phyloP scores from a whole-genome alignment of 257 asterid genomes.

The Solanum piurae region DNA sequence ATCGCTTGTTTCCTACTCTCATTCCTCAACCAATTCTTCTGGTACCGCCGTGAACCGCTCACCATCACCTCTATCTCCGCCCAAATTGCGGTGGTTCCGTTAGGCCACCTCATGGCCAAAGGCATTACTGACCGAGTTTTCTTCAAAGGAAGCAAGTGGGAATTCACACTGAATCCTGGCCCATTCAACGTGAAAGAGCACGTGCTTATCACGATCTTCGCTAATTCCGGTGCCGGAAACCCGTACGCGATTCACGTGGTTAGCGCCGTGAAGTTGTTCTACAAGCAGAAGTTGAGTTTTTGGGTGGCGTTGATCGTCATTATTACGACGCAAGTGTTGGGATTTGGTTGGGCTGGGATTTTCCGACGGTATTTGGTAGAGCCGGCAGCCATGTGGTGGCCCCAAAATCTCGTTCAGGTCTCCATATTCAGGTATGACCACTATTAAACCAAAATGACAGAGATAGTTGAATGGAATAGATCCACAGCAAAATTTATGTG shows the following conservation, averaged over 20 bases:
- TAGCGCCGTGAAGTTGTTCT: constrained; percentile 72
- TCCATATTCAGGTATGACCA: constrained; percentile 65
- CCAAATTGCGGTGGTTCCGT: constrained; percentile 81
- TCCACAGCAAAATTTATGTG: too few relatives aligned
- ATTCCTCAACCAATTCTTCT: constrained; percentile 87
- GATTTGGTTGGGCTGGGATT: constrained; percentile 92
- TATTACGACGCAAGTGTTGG: constrained; percentile 66
- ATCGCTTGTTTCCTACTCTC: constrained; percentile 62
- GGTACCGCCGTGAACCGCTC: constrained; percentile 87
- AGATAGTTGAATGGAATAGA: background rate
- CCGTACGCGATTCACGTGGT: constrained; percentile 82
- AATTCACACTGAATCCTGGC: constrained; percentile 69
- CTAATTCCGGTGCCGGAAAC: constrained; percentile 78
- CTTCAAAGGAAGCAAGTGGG: constrained; percentile 50
- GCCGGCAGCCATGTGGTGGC: constrained; percentile 99
- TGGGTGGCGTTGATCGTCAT: constrained; percentile 76
- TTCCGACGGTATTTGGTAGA: constrained; percentile 77
- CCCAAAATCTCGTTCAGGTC: constrained; percentile 88
- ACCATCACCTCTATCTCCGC: constrained; percentile 72
- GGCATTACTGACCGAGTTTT: constrained; percentile 40
- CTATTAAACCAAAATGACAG: background rate
- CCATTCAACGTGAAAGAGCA: constrained; percentile 78
- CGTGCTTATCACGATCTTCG: constrained; percentile 77
- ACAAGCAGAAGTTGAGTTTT: constrained; percentile 49
- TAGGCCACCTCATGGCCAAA: constrained; percentile 79